These are phyloP conservation scores for Silene latifolia DNA, from an alignment of 148 eudicot species.

Conservation along the genomic window DNA sequence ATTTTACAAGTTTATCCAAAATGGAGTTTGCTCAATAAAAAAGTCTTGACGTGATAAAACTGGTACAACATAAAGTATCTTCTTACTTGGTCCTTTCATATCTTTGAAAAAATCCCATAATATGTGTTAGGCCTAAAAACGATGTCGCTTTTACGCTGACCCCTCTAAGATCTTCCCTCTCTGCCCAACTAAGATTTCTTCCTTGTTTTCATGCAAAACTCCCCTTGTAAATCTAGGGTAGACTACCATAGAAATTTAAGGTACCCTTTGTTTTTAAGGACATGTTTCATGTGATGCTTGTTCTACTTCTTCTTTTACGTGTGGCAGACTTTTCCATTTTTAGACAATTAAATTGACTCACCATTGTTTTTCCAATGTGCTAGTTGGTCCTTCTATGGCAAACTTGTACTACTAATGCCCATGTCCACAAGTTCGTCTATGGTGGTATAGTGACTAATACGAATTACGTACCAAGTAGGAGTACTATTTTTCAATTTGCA, in stretches of 20 bases:
- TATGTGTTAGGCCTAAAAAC: constrained; percentile 8
- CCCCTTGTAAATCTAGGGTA: background rate
- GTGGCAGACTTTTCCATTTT: background rate
- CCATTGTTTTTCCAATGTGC: background rate
- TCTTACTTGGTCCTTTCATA: constrained; percentile 26
- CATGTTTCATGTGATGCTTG: constrained; percentile 9
- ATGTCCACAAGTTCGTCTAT: background rate
- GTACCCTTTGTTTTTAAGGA: constrained; percentile 5
- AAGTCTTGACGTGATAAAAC: constrained; percentile 25
- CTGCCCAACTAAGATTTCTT: constrained; percentile 29
- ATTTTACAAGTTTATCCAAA: background rate
- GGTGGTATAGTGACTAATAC: background rate
- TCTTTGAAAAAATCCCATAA: constrained; percentile 35
- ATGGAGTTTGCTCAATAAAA: background rate
- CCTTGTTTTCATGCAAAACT: constrained; percentile 23
- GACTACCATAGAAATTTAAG: background rate
- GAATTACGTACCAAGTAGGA: too few relatives aligned
- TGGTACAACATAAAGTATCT: constrained; percentile 17
- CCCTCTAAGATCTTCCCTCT: constrained; percentile 26
- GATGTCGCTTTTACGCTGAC: constrained; percentile 20
- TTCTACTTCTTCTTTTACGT: constrained; percentile 10
- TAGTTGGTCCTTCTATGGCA: background rate
- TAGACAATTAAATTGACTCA: constrained; percentile 8
- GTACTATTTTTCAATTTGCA: too few relatives aligned
- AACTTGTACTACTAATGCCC: background rate